phyloP scores from a whole-genome alignment of 495 filamentous ascomycete genomes.

The Margaritispora aquatica region DNA sequence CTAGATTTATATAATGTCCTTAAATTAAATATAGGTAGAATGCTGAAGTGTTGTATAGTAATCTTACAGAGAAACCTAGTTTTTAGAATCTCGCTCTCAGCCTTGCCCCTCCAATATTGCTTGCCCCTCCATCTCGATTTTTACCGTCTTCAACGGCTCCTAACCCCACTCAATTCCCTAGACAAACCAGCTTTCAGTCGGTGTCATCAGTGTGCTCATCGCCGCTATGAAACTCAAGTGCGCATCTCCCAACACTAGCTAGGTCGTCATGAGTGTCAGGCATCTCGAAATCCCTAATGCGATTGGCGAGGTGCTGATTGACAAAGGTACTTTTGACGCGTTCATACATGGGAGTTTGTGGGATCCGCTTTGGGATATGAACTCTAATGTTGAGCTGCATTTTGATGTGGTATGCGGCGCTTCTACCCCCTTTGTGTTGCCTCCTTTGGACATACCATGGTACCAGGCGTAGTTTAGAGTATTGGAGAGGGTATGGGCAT shows the following conservation, averaged over 20 bases:
- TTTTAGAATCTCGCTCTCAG: too few relatives aligned
- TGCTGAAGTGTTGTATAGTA: too few relatives aligned
- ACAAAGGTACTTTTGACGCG: slow-evolving; percentile 57
- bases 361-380: slow-evolving; percentile 49
- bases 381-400: slow-evolving; percentile 42
- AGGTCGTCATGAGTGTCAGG: slow-evolving; percentile 47
- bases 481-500: too few relatives aligned
- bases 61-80: too few relatives aligned
- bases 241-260: slow-evolving; percentile 25
- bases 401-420: slow-evolving; percentile 25
- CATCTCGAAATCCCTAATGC: slow-evolving; percentile 33
- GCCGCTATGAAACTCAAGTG: slow-evolving; percentile 41
- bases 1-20: too few relatives aligned
- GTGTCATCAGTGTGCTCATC: slow-evolving; percentile 51
- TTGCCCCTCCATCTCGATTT: background rate
- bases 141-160: background rate
- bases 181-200: slow-evolving; percentile 46
- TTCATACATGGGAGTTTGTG: slow-evolving; percentile 54
- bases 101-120: background rate
- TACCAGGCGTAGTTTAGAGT: too few relatives aligned
- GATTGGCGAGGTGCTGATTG: slow-evolving; percentile 50
- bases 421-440: too few relatives aligned
- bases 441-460: too few relatives aligned
- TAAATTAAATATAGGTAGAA: too few relatives aligned
- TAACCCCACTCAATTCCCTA: slow-evolving; percentile 44